These are phyloP conservation scores for Auxenochlorella protothecoides DNA, from an alignment of 139 green algal species.

Conservation along the genomic window DNA sequence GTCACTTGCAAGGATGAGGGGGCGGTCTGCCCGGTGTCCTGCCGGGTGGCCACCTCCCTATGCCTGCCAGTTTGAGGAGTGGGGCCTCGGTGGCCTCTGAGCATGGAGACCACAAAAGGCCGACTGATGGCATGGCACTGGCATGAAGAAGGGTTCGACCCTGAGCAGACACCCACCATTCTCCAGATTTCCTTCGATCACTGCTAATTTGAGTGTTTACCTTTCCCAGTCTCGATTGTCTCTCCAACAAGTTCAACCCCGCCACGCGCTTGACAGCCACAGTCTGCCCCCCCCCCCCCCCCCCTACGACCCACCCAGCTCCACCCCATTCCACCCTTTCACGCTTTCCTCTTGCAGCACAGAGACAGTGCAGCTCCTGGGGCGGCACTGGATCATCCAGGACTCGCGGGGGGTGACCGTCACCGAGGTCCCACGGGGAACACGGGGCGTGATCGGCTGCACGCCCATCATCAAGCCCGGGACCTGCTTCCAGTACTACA, in stretches of 20 bases:
- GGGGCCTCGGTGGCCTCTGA: neutral
- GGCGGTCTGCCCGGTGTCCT: neutral
- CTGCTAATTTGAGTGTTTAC: neutral
- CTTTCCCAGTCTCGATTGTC: neutral
- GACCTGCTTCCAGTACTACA: slow-evolving; percentile 30
- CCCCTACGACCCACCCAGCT: too few relatives aligned
- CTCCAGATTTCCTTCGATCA: neutral
- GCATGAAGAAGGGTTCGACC: neutral
- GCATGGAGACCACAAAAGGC: neutral
- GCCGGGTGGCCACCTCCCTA: neutral
- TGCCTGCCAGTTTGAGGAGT: neutral
- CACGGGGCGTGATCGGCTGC: slow-evolving; percentile 25
- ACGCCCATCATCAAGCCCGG: slow-evolving; percentile 30
- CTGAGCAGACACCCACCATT: neutral
- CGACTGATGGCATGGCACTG: neutral
- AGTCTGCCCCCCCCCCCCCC: too few relatives aligned
- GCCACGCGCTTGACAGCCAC: too few relatives aligned
- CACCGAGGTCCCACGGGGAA: slow-evolving; percentile 14
- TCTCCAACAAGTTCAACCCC: too few relatives aligned
- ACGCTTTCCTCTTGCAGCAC: slow-evolving; percentile 2
- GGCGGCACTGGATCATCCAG: slow-evolving; percentile 27
- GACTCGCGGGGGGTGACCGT: slow-evolving; percentile 7
- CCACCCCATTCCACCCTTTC: neutral
- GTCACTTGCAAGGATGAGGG: neutral
- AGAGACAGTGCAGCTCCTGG: slow-evolving; percentile 22